Conservation (phyloP, 129 eudicot species). For the Escallonia herrerae region DNA sequence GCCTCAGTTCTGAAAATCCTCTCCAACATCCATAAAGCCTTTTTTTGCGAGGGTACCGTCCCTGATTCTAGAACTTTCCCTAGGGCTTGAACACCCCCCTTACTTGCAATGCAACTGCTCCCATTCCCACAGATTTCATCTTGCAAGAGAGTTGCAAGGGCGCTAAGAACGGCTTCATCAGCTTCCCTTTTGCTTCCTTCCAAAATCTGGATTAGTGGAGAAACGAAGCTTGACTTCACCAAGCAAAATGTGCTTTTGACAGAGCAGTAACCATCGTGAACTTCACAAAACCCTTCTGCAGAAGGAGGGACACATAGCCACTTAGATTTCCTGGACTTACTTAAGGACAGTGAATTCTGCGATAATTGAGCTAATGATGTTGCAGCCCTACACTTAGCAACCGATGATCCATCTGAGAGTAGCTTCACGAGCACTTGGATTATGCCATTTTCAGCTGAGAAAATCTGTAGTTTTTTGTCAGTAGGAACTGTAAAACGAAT, state of each 20-base stretch:
- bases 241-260: conserved; percentile 61
- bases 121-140: conserved; percentile 80
- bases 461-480: conserved; percentile 50
- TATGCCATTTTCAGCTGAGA: conserved; percentile 54
- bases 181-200: conserved; percentile 58
- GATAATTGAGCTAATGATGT: conserved; percentile 68
- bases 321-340: conserved; percentile 37
- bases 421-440: conserved; percentile 58
- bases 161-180: conserved; percentile 63
- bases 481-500: conserved; percentile 65
- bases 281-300: conserved; percentile 45
- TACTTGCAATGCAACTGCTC: conserved; percentile 34
- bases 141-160: conserved; percentile 56
- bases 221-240: conserved; percentile 58
- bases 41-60: conserved; percentile 54
- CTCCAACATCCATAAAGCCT: conserved; percentile 75
- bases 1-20: conserved; percentile 58
- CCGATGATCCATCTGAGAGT: conserved; percentile 38
- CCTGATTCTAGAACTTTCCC: conserved; percentile 52
- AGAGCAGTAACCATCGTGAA: conserved; percentile 60
- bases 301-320: conserved; percentile 70
- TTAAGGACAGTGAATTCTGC: conserved; percentile 34
- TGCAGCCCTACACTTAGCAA: conserved; percentile 62
- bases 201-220: conserved; percentile 45
- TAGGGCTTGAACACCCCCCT: conserved; percentile 36